A percentile compares a stretch with the other conserved stretches of the same genome.
phyloP scores from a whole-genome alignment of 768 basidiomycete genomes.

The Mycena polygramma region DNA sequence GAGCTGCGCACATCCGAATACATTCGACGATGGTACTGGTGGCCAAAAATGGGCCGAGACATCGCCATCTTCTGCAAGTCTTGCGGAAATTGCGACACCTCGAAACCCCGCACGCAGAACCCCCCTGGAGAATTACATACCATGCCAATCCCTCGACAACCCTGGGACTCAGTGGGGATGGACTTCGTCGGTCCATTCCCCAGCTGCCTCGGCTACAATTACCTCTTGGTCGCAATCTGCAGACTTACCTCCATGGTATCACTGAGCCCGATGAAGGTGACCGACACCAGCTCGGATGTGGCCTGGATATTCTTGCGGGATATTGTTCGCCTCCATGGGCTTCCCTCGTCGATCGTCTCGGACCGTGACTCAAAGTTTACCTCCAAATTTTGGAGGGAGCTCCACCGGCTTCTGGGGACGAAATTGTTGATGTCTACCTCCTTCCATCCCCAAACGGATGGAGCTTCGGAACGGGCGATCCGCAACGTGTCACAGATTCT shows the following conservation, averaged over 20 bases:
- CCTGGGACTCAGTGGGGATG: slow-evolving; percentile 48
- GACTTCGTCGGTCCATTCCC: slow-evolving; percentile 52
- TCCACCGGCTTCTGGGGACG: slow-evolving; percentile 43
- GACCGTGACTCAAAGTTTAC: slow-evolving; percentile 46
- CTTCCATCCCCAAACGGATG: slow-evolving; percentile 59
- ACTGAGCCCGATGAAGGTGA: slow-evolving; percentile 13
- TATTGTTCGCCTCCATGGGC: slow-evolving; percentile 26
- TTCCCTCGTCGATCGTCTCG: slow-evolving; percentile 34
- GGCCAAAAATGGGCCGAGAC: slow-evolving; percentile 30
- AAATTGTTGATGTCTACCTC: slow-evolving; percentile 51
- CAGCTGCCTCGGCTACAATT: slow-evolving; percentile 38
- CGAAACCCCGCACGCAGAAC: background rate
- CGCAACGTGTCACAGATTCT: too few relatives aligned
- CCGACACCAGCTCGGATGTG: slow-evolving; percentile 7
- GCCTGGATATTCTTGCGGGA: slow-evolving; percentile 27
- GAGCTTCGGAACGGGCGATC: slow-evolving; percentile 47
- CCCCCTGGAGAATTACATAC: slow-evolving; percentile 34
- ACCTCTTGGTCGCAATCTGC: slow-evolving; percentile 12
- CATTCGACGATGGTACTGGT: slow-evolving; percentile 41
- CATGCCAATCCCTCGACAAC: slow-evolving; percentile 40
- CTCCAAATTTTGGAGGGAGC: slow-evolving; percentile 11
- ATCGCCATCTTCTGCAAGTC: slow-evolving; percentile 19
- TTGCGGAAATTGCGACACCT: background rate
- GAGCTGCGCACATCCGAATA: slow-evolving; percentile 41
- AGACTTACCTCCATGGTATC: slow-evolving; percentile 16